Conservation (phyloP, 2,329 filamentous ascomycete species). For the Botryotinia calthae region DNA sequence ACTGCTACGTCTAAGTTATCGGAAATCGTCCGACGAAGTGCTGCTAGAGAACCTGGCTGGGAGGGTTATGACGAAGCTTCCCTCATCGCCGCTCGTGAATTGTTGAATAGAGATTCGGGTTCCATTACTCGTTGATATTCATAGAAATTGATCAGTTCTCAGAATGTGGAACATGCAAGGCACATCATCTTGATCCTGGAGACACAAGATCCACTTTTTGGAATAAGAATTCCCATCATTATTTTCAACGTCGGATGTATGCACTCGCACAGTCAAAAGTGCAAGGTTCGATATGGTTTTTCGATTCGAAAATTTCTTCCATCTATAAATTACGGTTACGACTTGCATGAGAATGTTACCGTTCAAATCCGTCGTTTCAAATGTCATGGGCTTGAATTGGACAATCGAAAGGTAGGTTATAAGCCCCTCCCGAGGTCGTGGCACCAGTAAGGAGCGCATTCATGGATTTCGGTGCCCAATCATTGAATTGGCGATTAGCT, state of each 20-base stretch:
- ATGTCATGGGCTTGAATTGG: slow-evolving; percentile 15
- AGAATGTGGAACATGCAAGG: slow-evolving; percentile 23
- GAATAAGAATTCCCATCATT: slow-evolving; percentile 7
- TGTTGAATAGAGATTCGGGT: slow-evolving; percentile 33
- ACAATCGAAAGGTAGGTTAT: slow-evolving; percentile 14
- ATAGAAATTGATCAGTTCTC: slow-evolving; percentile 18
- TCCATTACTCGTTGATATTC: slow-evolving; percentile 35
- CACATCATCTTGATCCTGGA: slow-evolving; percentile 26
- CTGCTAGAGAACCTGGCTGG: slow-evolving; percentile 63
- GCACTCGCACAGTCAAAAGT: slow-evolving; percentile 2
- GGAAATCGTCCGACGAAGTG: slow-evolving; percentile 68
- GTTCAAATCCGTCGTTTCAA: not conserved
- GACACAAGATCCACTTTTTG: slow-evolving; percentile 23
- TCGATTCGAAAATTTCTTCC: slow-evolving; percentile 8
- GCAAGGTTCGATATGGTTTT: slow-evolving; percentile 15
- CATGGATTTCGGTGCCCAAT: slow-evolving; percentile 24
- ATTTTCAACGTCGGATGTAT: not conserved
- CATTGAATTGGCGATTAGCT: slow-evolving; percentile 16
- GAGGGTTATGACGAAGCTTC: slow-evolving; percentile 71
- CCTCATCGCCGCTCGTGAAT: slow-evolving; percentile 65
- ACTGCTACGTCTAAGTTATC: slow-evolving; percentile 70
- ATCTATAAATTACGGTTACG: slow-evolving; percentile 17
- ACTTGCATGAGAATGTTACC: slow-evolving; percentile 10
- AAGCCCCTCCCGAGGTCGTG: slow-evolving; percentile 25
- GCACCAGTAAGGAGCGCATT: slow-evolving; percentile 25